These are phyloP conservation scores for Cryptococcus neoformans DNA, from an alignment of 1,284 basidiomycete species.

Conservation along the genomic window DNA sequence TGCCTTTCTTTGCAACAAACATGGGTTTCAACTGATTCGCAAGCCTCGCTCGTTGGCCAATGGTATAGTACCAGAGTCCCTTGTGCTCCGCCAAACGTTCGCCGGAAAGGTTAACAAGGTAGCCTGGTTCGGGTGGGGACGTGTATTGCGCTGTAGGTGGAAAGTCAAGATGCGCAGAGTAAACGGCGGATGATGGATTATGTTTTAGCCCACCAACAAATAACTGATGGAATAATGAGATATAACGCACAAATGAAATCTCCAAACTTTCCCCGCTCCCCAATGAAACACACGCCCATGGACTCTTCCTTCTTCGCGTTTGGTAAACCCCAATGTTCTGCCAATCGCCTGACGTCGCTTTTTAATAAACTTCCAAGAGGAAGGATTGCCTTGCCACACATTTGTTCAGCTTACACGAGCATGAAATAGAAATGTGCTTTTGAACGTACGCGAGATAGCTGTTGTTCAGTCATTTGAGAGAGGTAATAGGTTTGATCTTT, in stretches of 20 bases:
- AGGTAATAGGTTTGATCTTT: constrained; percentile 98
- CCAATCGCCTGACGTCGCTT: constrained; percentile 69
- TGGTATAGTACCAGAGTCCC: constrained; percentile 84
- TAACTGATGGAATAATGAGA: neutral
- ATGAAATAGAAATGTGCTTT: neutral
- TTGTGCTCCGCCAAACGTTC: constrained; percentile 61
- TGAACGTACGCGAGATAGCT: constrained; percentile 53
- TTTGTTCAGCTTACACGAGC: neutral
- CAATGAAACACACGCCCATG: constrained; percentile 98
- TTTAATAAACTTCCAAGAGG: constrained; percentile 71
- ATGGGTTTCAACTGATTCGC: constrained; percentile 61
- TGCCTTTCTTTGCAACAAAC: constrained; percentile 75
- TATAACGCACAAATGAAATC: constrained; percentile 64
- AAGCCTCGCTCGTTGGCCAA: constrained; percentile 74
- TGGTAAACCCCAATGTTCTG: constrained; percentile 62
- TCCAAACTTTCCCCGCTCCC: constrained; percentile 70
- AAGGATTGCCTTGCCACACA: constrained; percentile 64
- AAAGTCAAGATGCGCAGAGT: neutral
- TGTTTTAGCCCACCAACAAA: neutral
- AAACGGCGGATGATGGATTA: neutral
- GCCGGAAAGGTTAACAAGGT: constrained; percentile 63
- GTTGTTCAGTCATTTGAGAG: constrained; percentile 65
- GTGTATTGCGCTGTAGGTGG: constrained; percentile 70
- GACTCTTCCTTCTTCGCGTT: constrained; percentile 80
- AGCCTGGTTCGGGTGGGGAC: constrained; percentile 56